Evolutionary conservation across 768 basidiomycete species (phyloP), one percentile per base, ranked within the genome.

Genomic region (Fomitopsis pulvina): DNA sequence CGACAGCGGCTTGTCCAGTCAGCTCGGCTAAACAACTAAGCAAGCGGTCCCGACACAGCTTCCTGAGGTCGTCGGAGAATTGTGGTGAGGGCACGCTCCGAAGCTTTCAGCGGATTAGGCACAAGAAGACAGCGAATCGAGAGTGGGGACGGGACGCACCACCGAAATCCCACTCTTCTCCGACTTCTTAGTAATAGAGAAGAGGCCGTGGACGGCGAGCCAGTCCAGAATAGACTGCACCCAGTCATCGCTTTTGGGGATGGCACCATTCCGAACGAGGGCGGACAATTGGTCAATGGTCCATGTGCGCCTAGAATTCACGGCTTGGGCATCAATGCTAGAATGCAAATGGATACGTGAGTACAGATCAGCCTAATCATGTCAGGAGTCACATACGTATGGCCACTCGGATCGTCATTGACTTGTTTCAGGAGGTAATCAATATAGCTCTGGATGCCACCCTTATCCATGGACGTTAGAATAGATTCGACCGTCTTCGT

Each of bases 401-500:
- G 55, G 24, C 45, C 41, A 25, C 18, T 29, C 28, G 43, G 50
- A n/a, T 58, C 59, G 41, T 79, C 74, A 58, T 85, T 76, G 41
- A 83, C 69, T 53, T 87, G 78, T 14, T 70, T 69, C 30, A 89
- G 70, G 21, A 97, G 69, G 66, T 87, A 82, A 29, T 74, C 65
- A 40, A 93, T 79, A 66, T 94, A 97, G 32, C 69, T 77, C 56
- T 78, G 76, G 54, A 96, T 87, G 8, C 91, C 92, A 1, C 80
- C 72, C 0, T 69, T 66, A 56, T 85, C 80, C 77, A 93, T 82
- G 29, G 78, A 79, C 2, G 80, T 74, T 48, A 97, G 70, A 49
- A 97, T 83, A 1, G 79, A 77, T 68, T 95, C 92, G 29, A 97
- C 78, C 0, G 91, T 95, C 68, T 93, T 96, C 8, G 94, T 94